Evolutionary conservation across 768 basidiomycete species (phyloP), one percentile per base, ranked within the genome.

Genomic region (Podaxis sp.): DNA sequence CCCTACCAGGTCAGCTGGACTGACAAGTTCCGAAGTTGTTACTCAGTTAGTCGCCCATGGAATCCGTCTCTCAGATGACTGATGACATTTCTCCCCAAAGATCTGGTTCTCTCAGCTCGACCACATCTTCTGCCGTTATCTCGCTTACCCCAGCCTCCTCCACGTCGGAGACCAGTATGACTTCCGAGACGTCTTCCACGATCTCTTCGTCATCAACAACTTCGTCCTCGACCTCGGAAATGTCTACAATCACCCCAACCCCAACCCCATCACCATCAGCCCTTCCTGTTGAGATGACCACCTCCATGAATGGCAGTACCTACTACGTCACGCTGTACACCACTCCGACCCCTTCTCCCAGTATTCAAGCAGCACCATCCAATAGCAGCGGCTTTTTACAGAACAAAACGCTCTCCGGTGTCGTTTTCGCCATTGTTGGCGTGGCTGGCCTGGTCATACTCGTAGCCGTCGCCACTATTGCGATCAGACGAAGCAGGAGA

Each of bases 351-450:
- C 57, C 64, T 3, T 28, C 55, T 6, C 40, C 57, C 35, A 51
- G 37, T 11, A 50, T 56, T 40, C 54, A 58, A 37, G 50, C 57
- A 23, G 61, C 51, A 18, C 63, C 61, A 9, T 42, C 69, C n/a
- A 66, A 70, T 23, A 27, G 14, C 4, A 61, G 50, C 46, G 37
- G 52, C 36, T 91, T 91, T 73, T 68, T 90, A 38, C 71, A 84
- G 61, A 87, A 90, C 71, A 88, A 84, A 70, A 75, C 81, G n/a
- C 74, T 86, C n/a, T 80, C 82, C 44, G 83, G 83, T 5, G 71
- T 81, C 7, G 78, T 89, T 14, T 87, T 90, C 61, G 72, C 78
- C 32, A 54, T 85, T 18, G 75, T 77, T 42, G 86, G 82, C 13
- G 54, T 87, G 40, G 64, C 79, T 32, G 80, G 66, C 1, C 76